Evolutionary conservation across 176 grass and related monocot genomes (phyloP).

Genomic region (Oryza meridionalis): DNA sequence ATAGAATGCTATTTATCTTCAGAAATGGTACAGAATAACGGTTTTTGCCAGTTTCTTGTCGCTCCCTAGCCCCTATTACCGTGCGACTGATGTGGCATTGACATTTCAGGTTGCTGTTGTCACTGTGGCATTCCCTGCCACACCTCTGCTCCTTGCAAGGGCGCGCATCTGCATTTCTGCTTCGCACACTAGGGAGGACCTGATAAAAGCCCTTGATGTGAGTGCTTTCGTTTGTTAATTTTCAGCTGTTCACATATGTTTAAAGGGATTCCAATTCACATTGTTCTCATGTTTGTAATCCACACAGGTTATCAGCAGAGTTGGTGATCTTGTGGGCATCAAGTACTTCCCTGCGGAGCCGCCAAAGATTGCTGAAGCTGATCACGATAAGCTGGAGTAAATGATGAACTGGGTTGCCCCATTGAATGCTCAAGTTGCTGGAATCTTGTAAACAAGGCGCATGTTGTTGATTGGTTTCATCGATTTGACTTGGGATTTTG

Average conservation of each 20-base stretch:
- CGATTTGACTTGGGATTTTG: conserved; percentile 38
- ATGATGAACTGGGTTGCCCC: conserved; percentile 2
- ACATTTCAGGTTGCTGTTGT: conserved; percentile 73
- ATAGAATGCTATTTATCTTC: neutral
- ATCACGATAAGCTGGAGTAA: conserved; percentile 51
- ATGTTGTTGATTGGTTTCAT: conserved; percentile 25
- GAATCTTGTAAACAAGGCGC: conserved; percentile 18
- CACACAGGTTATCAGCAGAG: conserved; percentile 74
- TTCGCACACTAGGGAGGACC: conserved; percentile 77
- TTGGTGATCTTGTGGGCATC: conserved; percentile 75
- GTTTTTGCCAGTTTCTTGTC: neutral
- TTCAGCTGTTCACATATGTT: neutral
- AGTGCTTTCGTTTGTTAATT: neutral
- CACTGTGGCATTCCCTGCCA: conserved; percentile 80
- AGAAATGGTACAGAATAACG: neutral
- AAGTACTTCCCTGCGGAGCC: conserved; percentile 77
- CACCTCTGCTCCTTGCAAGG: conserved; percentile 77
- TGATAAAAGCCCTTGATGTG: conserved; percentile 77
- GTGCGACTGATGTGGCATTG: conserved; percentile 4
- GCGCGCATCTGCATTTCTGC: conserved; percentile 84
- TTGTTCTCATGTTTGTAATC: conserved; percentile 7
- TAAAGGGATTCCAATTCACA: conserved; percentile 9
- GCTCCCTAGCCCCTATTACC: neutral
- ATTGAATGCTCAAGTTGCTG: neutral
- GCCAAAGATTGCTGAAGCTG: conserved; percentile 49